phyloP scores from a whole-genome alignment of 2,329 filamentous ascomycete species.

The Hymenoscyphus scutula region DNA sequence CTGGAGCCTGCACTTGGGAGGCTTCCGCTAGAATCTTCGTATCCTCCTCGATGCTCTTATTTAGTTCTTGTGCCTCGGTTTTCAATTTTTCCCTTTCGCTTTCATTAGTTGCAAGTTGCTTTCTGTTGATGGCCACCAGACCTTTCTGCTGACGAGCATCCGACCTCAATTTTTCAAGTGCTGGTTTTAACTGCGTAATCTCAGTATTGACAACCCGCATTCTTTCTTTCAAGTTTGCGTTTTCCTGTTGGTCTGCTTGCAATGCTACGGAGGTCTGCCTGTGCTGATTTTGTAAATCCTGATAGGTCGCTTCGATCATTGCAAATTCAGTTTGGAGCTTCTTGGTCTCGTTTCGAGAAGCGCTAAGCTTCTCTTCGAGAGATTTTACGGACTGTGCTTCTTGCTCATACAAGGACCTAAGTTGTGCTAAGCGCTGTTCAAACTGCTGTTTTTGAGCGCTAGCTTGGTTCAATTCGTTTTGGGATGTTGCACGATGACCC shows the following conservation, averaged over 20 bases:
- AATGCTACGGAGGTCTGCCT: conserved; percentile 71
- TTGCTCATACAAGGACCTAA: conserved; percentile 86
- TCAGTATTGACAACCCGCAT: conserved; percentile 82
- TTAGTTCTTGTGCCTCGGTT: conserved; percentile 69
- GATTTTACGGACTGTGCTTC: conserved; percentile 84
- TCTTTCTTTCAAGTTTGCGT: conserved; percentile 78
- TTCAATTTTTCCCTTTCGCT: conserved; percentile 85
- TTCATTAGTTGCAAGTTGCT: conserved; percentile 88
- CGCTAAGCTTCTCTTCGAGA: conserved; percentile 77
- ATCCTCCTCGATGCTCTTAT: conserved; percentile 59
- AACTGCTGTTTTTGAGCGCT: conserved; percentile 90
- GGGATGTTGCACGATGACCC: conserved; percentile 72
- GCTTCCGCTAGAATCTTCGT: conserved; percentile 51
- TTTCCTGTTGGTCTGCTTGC: conserved; percentile 86
- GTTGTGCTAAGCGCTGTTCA: conserved; percentile 81
- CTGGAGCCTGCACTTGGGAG: conserved; percentile 42
- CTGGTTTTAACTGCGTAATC: conserved; percentile 78
- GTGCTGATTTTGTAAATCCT: conserved; percentile 81
- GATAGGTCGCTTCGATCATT: conserved; percentile 74
- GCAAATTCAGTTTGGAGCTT: conserved; percentile 83
- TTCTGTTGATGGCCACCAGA: conserved; percentile 96
- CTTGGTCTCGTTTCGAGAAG: conserved; percentile 74
- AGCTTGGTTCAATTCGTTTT: conserved; percentile 78
- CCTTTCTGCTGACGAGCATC: conserved; percentile 95
- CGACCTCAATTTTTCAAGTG: conserved; percentile 88